Evolutionary conservation across 805 yeast genomes (phyloP).

Genomic region (Pichia californica): DNA sequence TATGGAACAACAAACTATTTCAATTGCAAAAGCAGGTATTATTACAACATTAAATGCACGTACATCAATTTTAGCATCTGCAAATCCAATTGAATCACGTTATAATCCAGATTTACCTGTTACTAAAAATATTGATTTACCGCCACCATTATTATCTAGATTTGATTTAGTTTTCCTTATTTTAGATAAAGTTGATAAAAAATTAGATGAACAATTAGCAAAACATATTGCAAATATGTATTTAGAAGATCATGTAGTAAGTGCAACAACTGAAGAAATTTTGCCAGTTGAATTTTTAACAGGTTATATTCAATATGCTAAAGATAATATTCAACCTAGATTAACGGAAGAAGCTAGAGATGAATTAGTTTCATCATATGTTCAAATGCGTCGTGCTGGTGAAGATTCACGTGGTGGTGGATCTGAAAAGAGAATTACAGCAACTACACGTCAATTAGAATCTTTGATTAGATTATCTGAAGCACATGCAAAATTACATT

Average conservation of each 20-base stretch:
- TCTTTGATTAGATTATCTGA: slow-evolving; percentile 91
- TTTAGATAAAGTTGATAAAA: slow-evolving; percentile 87
- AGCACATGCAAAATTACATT: slow-evolving; percentile 96
- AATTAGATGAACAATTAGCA: slow-evolving; percentile 78
- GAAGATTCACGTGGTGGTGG: slow-evolving; percentile 67
- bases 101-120: slow-evolving; percentile 95
- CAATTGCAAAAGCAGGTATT: slow-evolving; percentile 97
- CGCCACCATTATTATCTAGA: slow-evolving; percentile 92
- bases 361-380: slow-evolving; percentile 82
- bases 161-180: slow-evolving; percentile 91
- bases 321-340: slow-evolving; percentile 73
- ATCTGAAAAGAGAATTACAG: slow-evolving; percentile 87
- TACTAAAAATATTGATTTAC: slow-evolving; percentile 89
- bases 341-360: slow-evolving; percentile 75
- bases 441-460: slow-evolving; percentile 95
- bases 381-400: slow-evolving; percentile 89
- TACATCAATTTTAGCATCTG: slow-evolving; percentile 92
- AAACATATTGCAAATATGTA: slow-evolving; percentile 87
- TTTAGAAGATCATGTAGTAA: slow-evolving; percentile 76
- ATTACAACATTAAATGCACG: slow-evolving; percentile 95
- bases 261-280: slow-evolving; percentile 59
- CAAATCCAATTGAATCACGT: slow-evolving; percentile 93
- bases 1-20: slow-evolving; percentile 98
- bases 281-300: slow-evolving; percentile 86
- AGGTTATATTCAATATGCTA: slow-evolving; percentile 88